A percentile compares a stretch with the other conserved stretches of the same genome.
These are phyloP conservation scores for Trichoderma sp. DNA, from an alignment of 2,329 filamentous ascomycete species.

Conservation along the genomic window DNA sequence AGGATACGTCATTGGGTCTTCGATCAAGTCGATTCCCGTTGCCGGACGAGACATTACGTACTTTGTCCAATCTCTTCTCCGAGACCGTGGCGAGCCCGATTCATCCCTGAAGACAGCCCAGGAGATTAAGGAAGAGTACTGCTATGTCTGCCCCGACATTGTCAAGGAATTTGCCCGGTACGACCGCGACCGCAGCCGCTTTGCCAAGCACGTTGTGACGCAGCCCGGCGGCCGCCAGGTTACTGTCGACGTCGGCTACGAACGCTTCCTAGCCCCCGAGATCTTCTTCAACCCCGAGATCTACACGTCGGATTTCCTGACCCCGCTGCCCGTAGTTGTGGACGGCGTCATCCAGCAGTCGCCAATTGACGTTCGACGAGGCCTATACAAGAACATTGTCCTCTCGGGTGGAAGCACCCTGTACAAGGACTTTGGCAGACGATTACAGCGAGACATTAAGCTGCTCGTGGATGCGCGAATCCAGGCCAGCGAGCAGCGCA, in stretches of 20 bases:
- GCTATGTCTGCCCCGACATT: slow-evolving; percentile 97
- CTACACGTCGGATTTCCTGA: slow-evolving; percentile 97
- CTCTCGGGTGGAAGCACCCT: slow-evolving; percentile 94
- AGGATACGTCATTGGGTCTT: slow-evolving; percentile 97
- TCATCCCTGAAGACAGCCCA: slow-evolving; percentile 96
- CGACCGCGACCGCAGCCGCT: slow-evolving; percentile 87
- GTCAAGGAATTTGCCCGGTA: slow-evolving; percentile 97
- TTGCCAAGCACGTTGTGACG: slow-evolving; percentile 83
- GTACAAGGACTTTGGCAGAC: slow-evolving; percentile 96
- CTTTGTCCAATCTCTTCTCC: slow-evolving; percentile 93
- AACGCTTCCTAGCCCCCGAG: slow-evolving; percentile 95
- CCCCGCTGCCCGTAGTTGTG: slow-evolving; percentile 88
- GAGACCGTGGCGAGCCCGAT: slow-evolving; percentile 94
- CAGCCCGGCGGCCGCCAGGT: slow-evolving; percentile 83
- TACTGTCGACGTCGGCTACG: slow-evolving; percentile 90
- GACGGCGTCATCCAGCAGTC: slow-evolving; percentile 97
- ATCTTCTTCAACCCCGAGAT: slow-evolving; percentile 99
- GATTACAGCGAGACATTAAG: slow-evolving; percentile 95
- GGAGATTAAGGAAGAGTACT: slow-evolving; percentile 98
- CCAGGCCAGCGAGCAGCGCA: slow-evolving; percentile 83
- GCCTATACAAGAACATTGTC: slow-evolving; percentile 99
- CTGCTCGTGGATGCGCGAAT: slow-evolving; percentile 93
- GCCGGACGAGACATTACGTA: slow-evolving; percentile 98
- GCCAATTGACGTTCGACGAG: slow-evolving; percentile 93
- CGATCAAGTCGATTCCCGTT: slow-evolving; percentile 98